A percentile compares a stretch with the other conserved stretches of the same genome.
phyloP scores from a whole-genome alignment of 2,329 filamentous ascomycete genomes.

The Drechmeria coniospora region DNA sequence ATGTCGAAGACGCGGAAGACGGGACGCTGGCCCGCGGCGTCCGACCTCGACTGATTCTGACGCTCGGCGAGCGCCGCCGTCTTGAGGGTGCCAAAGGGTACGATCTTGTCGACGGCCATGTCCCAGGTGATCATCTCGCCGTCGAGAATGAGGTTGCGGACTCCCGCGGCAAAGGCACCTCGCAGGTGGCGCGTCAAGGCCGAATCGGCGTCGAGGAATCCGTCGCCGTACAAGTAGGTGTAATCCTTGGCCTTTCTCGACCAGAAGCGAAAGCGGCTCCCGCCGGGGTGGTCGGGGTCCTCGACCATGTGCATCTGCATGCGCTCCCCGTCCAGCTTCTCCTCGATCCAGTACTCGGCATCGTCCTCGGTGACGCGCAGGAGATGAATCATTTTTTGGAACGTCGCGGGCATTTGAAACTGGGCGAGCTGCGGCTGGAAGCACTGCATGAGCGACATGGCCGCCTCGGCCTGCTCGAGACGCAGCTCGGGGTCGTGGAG shows the following conservation, averaged over 20 bases:
- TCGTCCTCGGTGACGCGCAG: slow-evolving; percentile 53
- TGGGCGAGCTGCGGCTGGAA: slow-evolving; percentile 93
- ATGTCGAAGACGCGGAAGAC: slow-evolving; percentile 84
- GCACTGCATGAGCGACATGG: slow-evolving; percentile 76
- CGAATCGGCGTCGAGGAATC: slow-evolving; percentile 57
- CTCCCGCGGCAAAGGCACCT: slow-evolving; percentile 59
- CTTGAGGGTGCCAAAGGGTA: slow-evolving; percentile 86
- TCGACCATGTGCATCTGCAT: slow-evolving; percentile 91
- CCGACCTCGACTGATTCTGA: slow-evolving; percentile 42
- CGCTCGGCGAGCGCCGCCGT: slow-evolving; percentile 73
- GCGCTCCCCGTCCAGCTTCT: slow-evolving; percentile 90
- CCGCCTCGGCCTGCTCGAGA: slow-evolving; percentile 59
- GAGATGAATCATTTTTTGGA: slow-evolving; percentile 62
- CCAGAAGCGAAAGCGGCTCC: slow-evolving; percentile 72
- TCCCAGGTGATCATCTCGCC: slow-evolving; percentile 99
- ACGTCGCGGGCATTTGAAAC: slow-evolving; percentile 66
- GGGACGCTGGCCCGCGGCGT: slow-evolving; percentile 38
- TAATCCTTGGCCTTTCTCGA: slow-evolving; percentile 95
- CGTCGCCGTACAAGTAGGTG: slow-evolving; percentile 77
- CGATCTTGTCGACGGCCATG: slow-evolving; percentile 65
- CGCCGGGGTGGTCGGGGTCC: slow-evolving; percentile 52
- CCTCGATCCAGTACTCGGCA: slow-evolving; percentile 84
- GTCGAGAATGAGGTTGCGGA: slow-evolving; percentile 80
- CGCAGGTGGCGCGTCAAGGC: slow-evolving; percentile 68
- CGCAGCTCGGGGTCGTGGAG: slow-evolving; percentile 57